A percentile compares a stretch with the other conserved stretches of the same genome.
phyloP scores from a whole-genome alignment of 2,329 filamentous ascomycete genomes.

The Alternaria burnsii region DNA sequence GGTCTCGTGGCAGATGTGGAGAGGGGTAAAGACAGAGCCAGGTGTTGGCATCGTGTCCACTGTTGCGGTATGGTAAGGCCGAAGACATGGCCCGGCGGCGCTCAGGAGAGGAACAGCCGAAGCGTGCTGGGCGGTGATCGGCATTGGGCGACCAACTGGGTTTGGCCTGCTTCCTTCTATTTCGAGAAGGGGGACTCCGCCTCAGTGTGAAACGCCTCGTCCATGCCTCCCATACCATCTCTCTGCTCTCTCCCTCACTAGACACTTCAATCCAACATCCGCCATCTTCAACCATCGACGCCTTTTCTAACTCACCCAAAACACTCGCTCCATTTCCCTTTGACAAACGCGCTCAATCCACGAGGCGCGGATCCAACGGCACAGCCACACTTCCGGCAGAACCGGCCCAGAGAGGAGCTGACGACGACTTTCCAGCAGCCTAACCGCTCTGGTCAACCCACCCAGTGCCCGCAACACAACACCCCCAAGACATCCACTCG shows the following conservation, averaged over 20 bases:
- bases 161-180: slow-evolving; percentile 24
- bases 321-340: not conserved
- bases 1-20: not conserved
- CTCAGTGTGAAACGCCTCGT: slow-evolving; percentile 29
- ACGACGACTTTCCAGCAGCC: slow-evolving; percentile 47
- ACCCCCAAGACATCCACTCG: slow-evolving; percentile 33
- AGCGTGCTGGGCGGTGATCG: slow-evolving; percentile 13
- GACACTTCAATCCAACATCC: slow-evolving; percentile 4
- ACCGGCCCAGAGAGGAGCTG: slow-evolving; percentile 46
- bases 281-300: not conserved
- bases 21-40: not conserved
- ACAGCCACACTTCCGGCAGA: slow-evolving; percentile 44
- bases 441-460: slow-evolving; percentile 39
- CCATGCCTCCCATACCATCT: slow-evolving; percentile 13
- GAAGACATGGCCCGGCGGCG: not conserved
- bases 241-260: slow-evolving; percentile 8
- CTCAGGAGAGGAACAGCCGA: slow-evolving; percentile 12
- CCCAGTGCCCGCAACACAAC: slow-evolving; percentile 27
- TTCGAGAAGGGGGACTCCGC: slow-evolving; percentile 23
- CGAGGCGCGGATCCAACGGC: slow-evolving; percentile 17
- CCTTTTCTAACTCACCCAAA: not conserved
- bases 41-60: not conserved
- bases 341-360: not conserved
- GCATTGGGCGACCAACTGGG: slow-evolving; percentile 14
- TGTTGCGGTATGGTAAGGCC: slow-evolving; percentile 1